Conservation (phyloP, 768 basidiomycete genomes). For the Pleurotus cornucopiae region DNA sequence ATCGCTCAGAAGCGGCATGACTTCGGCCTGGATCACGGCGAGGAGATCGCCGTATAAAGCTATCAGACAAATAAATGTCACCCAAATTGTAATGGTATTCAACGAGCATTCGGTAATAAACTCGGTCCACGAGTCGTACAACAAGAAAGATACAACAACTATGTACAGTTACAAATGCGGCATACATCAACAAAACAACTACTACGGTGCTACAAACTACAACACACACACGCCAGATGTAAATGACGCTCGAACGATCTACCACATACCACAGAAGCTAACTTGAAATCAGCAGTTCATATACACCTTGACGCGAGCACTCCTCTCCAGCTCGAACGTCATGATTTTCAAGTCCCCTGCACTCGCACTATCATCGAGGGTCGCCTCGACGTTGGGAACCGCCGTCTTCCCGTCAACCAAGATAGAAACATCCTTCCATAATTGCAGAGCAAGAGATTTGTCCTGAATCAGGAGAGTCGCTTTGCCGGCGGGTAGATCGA, state of each 20-base stretch:
- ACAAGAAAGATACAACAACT: neutral
- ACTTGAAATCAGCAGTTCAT: neutral
- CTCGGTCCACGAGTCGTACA: neutral
- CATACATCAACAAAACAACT: neutral
- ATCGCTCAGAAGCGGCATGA: constrained; percentile 28
- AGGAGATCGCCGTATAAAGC: neutral
- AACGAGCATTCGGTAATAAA: neutral
- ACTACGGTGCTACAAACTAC: neutral
- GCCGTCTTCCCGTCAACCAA: neutral
- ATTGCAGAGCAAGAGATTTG: neutral
- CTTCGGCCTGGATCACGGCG: constrained; percentile 7
- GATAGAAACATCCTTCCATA: neutral
- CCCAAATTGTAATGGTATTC: neutral
- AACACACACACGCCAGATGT: neutral
- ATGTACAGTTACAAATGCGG: neutral
- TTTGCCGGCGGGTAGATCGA: constrained; percentile 2
- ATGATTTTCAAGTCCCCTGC: neutral
- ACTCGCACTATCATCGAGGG: neutral
- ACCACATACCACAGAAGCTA: neutral
- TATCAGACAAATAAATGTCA: neutral
- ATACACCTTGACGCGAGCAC: neutral
- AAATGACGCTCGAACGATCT: neutral
- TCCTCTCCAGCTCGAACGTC: neutral
- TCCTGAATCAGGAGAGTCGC: neutral
- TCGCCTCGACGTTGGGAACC: neutral